Evolutionary conservation across 2,329 filamentous ascomycete species (phyloP), one percentile per base, ranked within the genome.

Genomic region (Botrytis pseudocinerea): DNA sequence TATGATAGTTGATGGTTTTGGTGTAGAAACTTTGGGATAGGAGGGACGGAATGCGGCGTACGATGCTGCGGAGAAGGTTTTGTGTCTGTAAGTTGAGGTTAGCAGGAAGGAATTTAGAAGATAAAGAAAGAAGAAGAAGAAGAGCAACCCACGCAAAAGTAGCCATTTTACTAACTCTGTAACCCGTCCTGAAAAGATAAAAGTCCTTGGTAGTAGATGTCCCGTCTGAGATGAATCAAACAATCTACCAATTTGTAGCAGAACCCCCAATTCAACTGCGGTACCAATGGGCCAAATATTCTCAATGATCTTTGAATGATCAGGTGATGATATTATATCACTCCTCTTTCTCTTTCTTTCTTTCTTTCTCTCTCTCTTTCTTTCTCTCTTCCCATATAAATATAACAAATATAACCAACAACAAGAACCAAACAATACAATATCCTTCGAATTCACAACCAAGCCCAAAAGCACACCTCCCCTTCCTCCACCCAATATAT

Each of bases 11-110:
- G 20, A 91, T 83, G 16, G 91, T 81, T 28, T 82, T 85, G 69
- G 84, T 83, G 81, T 87, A 90, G 44, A 91, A 82, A 85, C 70
- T 84, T 83, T 81, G 79, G 10, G 88, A 78, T 91, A 92, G 40
- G 83, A 82, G 25, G 89, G 89, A 25, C 89, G 85, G 78, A 89
- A 88, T 38, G 87, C 83, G 54, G 89, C 88, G 77, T 91, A 92
- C 28, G 85, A 84, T 61, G 85, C 84, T 22, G 87, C 85, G 38
- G 86, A 87, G 80, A 89, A 90, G 18, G 85, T 84, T 57, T 86
- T 80, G 80, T 87, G 63, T 4, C 87, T 69, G 87, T 90, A 74
- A 42, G 62, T 28, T 63, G 32, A n/a, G n/a, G 51, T 69, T 57
- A 59, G 60, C 69, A 20, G n/a, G 16, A 65, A 74, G 61, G 51